Base-by-base conservation (phyloP, 345 rosid species). In the Excoecaria agallocha region DNA sequence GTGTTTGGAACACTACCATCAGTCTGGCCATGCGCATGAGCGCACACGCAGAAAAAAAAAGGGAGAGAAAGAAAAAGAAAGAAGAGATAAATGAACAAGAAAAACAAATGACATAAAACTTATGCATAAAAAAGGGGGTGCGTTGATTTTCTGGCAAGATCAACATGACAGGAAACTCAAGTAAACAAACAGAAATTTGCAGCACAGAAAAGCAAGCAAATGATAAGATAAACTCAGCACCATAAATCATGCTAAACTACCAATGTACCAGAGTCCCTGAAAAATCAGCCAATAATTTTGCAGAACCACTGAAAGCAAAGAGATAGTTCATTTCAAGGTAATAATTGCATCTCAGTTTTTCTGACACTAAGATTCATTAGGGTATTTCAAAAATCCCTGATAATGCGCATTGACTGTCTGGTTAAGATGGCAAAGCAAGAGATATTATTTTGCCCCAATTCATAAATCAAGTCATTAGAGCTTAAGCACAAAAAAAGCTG, bases 1-100 rank as follows among this genome's bases (percentile, higher is more conserved):
- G 98, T 91, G 84, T 93, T 91, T 55, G 98, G 98, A 66, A 90
- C 96, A 65, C 91, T 90, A 37, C 97, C 97, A 82, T 93, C 86
- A 63, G 98, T 93, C 98, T 93, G 85, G 12, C 39, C 74, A 72
- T 7, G 12, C 43, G 78, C 30, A 30, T 30, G 30, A 0, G 30
- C 30, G 30, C 30, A 2, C 30, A 2, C 30, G 30, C 30, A 30
- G 1, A 1, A n/a, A n/a, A n/a, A n/a, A n/a, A n/a, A n/a, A n/a
- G n/a, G n/a, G n/a, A n/a, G n/a, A n/a, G n/a, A n/a, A n/a, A n/a
- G n/a, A n/a, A n/a, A n/a, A n/a, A n/a, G 45, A 73, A 67, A 78
- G 43, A 59, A 56, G 35, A 15, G 68, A 68, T 20, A 39, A 59
- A 63, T 43, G 41, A 57, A n/a, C 24, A 74, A 66, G 43, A 74